Conservation (phyloP, 1,284 basidiomycete species). For the Ganoderma lucidum region DNA sequence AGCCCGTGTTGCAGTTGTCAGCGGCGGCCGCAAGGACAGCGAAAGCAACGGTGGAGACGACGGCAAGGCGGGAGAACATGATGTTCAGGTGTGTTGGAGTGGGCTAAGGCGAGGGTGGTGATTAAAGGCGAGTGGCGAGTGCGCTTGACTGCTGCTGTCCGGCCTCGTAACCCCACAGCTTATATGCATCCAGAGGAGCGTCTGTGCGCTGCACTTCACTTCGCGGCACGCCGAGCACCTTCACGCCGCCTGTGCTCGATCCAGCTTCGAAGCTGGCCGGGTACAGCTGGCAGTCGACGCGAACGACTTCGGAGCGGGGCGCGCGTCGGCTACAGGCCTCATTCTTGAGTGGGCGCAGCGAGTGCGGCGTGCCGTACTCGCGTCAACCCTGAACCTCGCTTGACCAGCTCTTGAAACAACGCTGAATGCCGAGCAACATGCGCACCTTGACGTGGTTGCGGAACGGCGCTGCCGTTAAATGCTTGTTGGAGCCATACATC, state of each 20-base stretch:
- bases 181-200: neutral
- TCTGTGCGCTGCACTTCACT: neutral
- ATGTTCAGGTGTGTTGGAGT: neutral
- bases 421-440: neutral
- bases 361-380: neutral
- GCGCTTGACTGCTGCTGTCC: neutral
- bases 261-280: neutral
- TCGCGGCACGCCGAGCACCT: neutral
- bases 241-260: neutral
- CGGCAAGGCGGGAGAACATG: conserved; percentile 25
- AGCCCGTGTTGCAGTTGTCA: conserved; percentile 28
- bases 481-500: too few species aligned
- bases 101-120: neutral
- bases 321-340: neutral
- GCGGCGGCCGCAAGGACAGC: conserved; percentile 26
- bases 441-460: neutral
- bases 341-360: neutral
- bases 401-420: neutral
- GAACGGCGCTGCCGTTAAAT: neutral
- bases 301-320: neutral
- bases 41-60: conserved; percentile 18
- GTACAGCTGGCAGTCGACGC: neutral
- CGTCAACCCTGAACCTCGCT: neutral
- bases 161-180: neutral
- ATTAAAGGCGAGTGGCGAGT: neutral